Base-by-base conservation (phyloP, 768 basidiomycete species). In the Agrocybe pediades region DNA sequence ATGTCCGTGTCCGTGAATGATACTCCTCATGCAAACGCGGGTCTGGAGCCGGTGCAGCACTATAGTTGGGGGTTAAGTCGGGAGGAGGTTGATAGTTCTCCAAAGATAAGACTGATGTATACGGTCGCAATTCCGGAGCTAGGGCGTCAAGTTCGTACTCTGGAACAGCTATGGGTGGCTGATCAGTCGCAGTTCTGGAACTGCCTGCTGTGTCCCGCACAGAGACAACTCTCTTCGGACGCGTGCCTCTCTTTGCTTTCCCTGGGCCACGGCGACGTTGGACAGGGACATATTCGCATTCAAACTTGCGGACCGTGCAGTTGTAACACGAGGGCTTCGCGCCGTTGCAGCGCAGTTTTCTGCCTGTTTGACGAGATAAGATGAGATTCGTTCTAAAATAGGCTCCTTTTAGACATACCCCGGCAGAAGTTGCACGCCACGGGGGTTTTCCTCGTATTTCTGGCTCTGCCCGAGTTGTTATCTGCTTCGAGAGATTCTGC, bases 361-460 rank as follows among this genome's bases (percentile, higher is more conserved):
- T 83, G 41, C 79, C 89, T 92, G 60, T 41, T 48, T 42, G 45
- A 47, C 20, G 25, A 51, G 44, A 44, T 44, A 57, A 44, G 40
- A 62, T 43, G 45, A 51, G 44, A 42, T 19, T 27, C 7, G 9
- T 21, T 42, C 16, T 19, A 23, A 15, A 48, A 4, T 30, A 51
- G 25, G 26, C 54, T 56, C 53, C 55, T 45, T 51, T 63, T 63
- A 62, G 53, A 60, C 73, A 63, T 61, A 85, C 89, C 79, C 79
- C 89, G 78, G 73, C 89, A 92, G 67, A 90, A 90, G 69, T 87
- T 75, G 71, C 89, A 92, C 53, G 89, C 89, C 29, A 90, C 77
- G 20, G 73, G 71, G 27, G 81, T 82, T 72, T 86, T 87, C 59
- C 73, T 69, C 20, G 65, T 59, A 47, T 61, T 65, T 47, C 63